phyloP scores from a whole-genome alignment of 805 yeast genomes.

The Metschnikowia noctiluminum region DNA sequence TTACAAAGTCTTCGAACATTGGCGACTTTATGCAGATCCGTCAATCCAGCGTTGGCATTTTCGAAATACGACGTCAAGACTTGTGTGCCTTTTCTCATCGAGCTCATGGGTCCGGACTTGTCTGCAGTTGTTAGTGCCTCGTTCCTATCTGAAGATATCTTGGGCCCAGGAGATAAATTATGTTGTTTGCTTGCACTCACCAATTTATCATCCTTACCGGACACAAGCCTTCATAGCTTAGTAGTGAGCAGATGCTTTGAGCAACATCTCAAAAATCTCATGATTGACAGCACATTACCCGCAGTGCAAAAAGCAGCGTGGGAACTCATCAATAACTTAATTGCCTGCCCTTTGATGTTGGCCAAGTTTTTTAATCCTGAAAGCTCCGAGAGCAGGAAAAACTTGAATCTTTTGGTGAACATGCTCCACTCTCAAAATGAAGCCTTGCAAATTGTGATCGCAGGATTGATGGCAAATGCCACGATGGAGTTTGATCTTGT shows the following conservation, averaged over 20 bases:
- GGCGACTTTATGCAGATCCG: conserved; percentile 44
- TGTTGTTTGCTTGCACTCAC: conserved; percentile 66
- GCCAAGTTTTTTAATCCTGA: conserved; percentile 60
- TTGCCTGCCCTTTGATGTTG: conserved; percentile 37
- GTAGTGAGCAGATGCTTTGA: conserved; percentile 45
- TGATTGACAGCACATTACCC: conserved; percentile 33
- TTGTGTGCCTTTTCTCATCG: conserved; percentile 47
- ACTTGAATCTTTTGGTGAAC: conserved; percentile 31
- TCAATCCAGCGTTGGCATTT: conserved; percentile 42
- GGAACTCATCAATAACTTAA: conserved; percentile 63
- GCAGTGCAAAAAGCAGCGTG: conserved; percentile 56
- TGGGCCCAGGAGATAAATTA: conserved; percentile 42
- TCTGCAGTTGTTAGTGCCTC: conserved; percentile 18
- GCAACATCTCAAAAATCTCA: conserved; percentile 42
- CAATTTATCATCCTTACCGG: conserved; percentile 51
- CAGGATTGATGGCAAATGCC: conserved; percentile 41
- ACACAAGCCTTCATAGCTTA: conserved; percentile 37
- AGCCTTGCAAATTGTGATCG: conserved; percentile 24
- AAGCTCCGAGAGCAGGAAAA: conserved; percentile 32
- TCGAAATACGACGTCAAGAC: conserved; percentile 39
- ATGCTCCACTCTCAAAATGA: conserved; percentile 33
- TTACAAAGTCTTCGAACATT: conserved; percentile 38
- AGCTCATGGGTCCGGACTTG: conserved; percentile 34
- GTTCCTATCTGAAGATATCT: neutral
- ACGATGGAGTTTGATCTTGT: conserved; percentile 38